Percentiles rank a stretch among this genome's conserved stretches.
These are phyloP conservation scores for Manihot esculenta DNA, from an alignment of 441 rosid genomes.

Conservation along the genomic window DNA sequence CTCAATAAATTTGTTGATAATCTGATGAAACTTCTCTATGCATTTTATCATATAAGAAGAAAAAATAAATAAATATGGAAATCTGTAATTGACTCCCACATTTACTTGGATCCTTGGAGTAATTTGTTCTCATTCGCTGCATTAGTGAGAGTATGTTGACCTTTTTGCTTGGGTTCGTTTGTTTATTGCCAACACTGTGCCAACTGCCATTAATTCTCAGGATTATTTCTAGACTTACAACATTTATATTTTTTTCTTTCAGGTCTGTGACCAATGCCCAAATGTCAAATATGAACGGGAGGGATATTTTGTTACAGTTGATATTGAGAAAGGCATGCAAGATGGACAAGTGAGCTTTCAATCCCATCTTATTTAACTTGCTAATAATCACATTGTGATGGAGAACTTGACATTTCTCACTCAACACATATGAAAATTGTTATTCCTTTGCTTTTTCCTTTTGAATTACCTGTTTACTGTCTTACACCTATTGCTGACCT, in stretches of 20 bases:
- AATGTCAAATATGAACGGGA: conserved; percentile 83
- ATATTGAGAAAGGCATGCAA: conserved; percentile 97
- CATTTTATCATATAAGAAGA: not conserved
- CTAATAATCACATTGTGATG: not conserved
- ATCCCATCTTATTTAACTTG: conserved; percentile 1
- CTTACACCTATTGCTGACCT: not conserved
- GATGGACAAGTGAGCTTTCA: conserved; percentile 79
- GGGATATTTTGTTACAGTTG: conserved; percentile 80
- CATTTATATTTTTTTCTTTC: conserved; percentile 22
- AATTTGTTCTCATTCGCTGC: not conserved
- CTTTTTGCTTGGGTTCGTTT: not conserved
- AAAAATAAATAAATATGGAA: not conserved
- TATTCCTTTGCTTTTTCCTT: not conserved
- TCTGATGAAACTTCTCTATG: not conserved
- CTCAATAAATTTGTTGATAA: conserved; percentile 1
- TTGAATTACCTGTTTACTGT: not conserved
- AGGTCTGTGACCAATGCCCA: conserved; percentile 95
- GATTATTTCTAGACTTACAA: conserved; percentile 10
- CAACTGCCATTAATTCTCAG: not conserved
- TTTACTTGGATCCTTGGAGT: no score
- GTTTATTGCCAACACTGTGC: not conserved
- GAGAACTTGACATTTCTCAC: not conserved
- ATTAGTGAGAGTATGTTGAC: not conserved
- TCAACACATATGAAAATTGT: conserved; percentile 1
- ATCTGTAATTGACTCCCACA: not conserved